These are phyloP conservation scores for Ustulina deusta DNA, from an alignment of 2,329 filamentous ascomycete species.

Conservation along the genomic window DNA sequence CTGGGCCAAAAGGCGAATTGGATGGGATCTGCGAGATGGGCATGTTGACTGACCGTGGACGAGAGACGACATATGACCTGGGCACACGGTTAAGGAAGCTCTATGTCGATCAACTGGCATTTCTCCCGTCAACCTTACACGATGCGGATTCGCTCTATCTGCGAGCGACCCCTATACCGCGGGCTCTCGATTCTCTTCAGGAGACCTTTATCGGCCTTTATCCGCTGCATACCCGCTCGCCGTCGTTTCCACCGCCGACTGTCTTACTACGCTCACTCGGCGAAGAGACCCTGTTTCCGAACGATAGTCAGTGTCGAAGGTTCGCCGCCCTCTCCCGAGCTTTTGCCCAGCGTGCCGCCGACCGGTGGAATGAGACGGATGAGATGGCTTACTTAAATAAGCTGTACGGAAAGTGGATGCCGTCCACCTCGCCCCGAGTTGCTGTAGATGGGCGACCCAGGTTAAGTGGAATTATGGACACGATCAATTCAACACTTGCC, in stretches of 20 bases:
- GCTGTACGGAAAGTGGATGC: constrained; percentile 87
- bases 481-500: constrained; percentile 87
- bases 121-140: constrained; percentile 71
- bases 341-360: constrained; percentile 78
- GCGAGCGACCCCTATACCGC: constrained; percentile 78
- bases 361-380: constrained; percentile 78
- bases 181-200: constrained; percentile 82
- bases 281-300: constrained; percentile 85
- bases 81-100: constrained; percentile 76
- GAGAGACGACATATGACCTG: constrained; percentile 76
- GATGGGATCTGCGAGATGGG: constrained; percentile 84
- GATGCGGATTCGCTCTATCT: constrained; percentile 74
- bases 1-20: constrained; percentile 75
- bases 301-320: constrained; percentile 78
- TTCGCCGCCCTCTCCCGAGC: constrained; percentile 76
- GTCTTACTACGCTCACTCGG: constrained; percentile 73
- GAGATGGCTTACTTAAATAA: constrained; percentile 88
- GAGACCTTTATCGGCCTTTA: constrained; percentile 82
- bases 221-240: constrained; percentile 62
- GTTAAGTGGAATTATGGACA: constrained; percentile 92
- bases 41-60: constrained; percentile 80
- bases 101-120: constrained; percentile 80
- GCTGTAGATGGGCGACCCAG: constrained; percentile 87
- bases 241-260: constrained; percentile 69
- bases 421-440: constrained; percentile 72